Percentiles rank a stretch among this genome's conserved stretches.
These are phyloP conservation scores for Pythium rishiriense DNA, from an alignment of 352 stramenopile genomes.

Conservation along the genomic window DNA sequence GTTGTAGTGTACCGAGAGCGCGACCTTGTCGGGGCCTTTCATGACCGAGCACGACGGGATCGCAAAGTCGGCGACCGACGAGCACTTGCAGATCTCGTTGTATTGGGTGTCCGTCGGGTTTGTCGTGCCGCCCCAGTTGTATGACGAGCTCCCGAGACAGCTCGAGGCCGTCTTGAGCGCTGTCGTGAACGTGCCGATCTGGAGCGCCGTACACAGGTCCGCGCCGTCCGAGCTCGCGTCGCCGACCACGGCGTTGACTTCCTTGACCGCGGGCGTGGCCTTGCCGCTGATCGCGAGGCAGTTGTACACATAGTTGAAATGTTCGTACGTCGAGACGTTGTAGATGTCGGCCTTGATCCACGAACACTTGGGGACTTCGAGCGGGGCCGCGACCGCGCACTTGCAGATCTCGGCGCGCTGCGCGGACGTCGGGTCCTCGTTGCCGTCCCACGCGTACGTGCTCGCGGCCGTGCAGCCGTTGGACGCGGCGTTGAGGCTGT, in stretches of 20 bases:
- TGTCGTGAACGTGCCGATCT: slow-evolving; percentile 5
- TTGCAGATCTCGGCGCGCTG: slow-evolving; percentile 10
- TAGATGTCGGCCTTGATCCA: slow-evolving; percentile 8
- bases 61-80: not conserved
- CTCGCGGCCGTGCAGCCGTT: slow-evolving; percentile 8
- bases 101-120: slow-evolving; percentile 9
- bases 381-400: slow-evolving; percentile 4
- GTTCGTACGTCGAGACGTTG: slow-evolving; percentile 2
- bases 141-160: slow-evolving; percentile 7
- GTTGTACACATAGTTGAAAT: slow-evolving; percentile 19
- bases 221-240: not conserved
- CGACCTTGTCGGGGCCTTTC: slow-evolving; percentile 5
- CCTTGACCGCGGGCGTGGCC: slow-evolving; percentile 3
- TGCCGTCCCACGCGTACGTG: slow-evolving; percentile 4
- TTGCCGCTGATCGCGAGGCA: slow-evolving; percentile 1
- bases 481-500: slow-evolving; percentile 14
- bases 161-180: slow-evolving; percentile 16
- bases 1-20: slow-evolving; percentile 14
- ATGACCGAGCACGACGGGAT: slow-evolving; percentile 14
- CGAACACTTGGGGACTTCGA: slow-evolving; percentile 15
- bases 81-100: slow-evolving; percentile 14
- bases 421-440: not conserved
- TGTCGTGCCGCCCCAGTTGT: slow-evolving; percentile 2
- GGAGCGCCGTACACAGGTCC: slow-evolving; percentile 1
- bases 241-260: not conserved